phyloP scores from a whole-genome alignment of 2,329 filamentous ascomycete species.

The Iodosphaeria phyllophila region DNA sequence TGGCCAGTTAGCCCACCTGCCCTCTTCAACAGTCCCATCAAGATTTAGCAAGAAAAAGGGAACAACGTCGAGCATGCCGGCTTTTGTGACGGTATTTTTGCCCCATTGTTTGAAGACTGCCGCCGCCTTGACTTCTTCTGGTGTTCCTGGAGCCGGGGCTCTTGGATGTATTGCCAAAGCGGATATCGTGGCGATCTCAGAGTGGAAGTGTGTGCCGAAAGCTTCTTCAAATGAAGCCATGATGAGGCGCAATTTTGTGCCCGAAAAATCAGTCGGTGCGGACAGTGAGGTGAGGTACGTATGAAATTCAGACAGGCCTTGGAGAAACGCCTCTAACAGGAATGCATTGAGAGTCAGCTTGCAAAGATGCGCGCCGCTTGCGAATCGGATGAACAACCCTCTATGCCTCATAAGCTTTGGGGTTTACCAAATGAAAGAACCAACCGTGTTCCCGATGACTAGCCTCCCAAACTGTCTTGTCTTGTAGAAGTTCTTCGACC shows the following conservation, averaged over 20 bases:
- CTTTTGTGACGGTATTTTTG: slow-evolving; percentile 43
- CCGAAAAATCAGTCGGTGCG: slow-evolving; percentile 22
- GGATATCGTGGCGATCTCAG: slow-evolving; percentile 32
- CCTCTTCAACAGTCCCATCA: slow-evolving; percentile 37
- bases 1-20: slow-evolving; percentile 42
- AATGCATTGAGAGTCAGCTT: too few species aligned
- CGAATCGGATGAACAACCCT: too few species aligned
- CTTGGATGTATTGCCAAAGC: slow-evolving; percentile 27
- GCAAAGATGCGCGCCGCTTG: too few species aligned
- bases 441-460: slow-evolving; percentile 37
- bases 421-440: too few species aligned
- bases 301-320: slow-evolving; percentile 29
- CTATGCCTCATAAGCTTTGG: too few species aligned
- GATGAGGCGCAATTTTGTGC: slow-evolving; percentile 24
- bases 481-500: slow-evolving; percentile 29
- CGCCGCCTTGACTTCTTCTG: slow-evolving; percentile 24
- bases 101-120: slow-evolving; percentile 40
- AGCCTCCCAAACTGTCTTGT: slow-evolving; percentile 29
- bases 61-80: slow-evolving; percentile 37
- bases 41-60: slow-evolving; percentile 47
- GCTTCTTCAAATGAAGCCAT: slow-evolving; percentile 29
- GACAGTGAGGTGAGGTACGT: slow-evolving; percentile 27
- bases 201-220: slow-evolving; percentile 36
- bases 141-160: slow-evolving; percentile 26
- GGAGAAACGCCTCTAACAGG: slow-evolving; percentile 25